Base-by-base conservation (phyloP, 495 filamentous ascomycete species). In the Xylaria curta region DNA sequence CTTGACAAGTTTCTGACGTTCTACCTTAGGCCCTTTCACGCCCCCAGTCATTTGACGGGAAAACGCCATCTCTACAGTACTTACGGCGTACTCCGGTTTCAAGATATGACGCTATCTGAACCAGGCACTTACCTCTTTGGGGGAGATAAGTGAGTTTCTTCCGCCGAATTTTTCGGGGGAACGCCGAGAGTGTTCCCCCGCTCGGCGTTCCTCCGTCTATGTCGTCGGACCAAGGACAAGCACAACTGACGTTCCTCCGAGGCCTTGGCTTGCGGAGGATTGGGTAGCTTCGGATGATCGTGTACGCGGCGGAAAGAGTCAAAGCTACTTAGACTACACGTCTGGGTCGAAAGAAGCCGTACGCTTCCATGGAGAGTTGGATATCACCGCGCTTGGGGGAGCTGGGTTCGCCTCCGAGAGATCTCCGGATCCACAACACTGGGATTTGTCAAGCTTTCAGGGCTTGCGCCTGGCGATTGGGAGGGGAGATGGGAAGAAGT, bases 401-500 rank as follows among this genome's bases (percentile, higher is more conserved):
- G 93, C 94, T 0, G 94, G 93, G 5, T 97, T 97, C 76, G 93
- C 94, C 1, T 91, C 88, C 0, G 92, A 95, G 73, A 88, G 91
- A 33, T 93, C 93, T 13, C 82, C 82, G n/a, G 82, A 84, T 17
- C 76, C 80, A 0, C 69, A 75, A 7, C 76, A 56, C 4, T 91
- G 90, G 88, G 83, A 93, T 74, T 76, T 93, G 9, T 82, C 84
- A 8, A 72, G 47, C 17, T 89, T 88, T 66, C 82, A 88, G 31
- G 90, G 90, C 0, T 65, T 93, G 0, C 59, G 72, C 7, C 36
- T 81, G 4, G 62, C 67, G 60, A 66, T 80, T 40, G 70, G 58
- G 17, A n/a, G 42, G 44, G 66, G 66, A 42, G 73, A 79, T 49
- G 82, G 81, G 19, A 93, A 91, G 75, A 78, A 78, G 12, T 96